Base-by-base conservation (phyloP, 1,284 basidiomycete genomes). In the Fomitopsis schrenkii region DNA sequence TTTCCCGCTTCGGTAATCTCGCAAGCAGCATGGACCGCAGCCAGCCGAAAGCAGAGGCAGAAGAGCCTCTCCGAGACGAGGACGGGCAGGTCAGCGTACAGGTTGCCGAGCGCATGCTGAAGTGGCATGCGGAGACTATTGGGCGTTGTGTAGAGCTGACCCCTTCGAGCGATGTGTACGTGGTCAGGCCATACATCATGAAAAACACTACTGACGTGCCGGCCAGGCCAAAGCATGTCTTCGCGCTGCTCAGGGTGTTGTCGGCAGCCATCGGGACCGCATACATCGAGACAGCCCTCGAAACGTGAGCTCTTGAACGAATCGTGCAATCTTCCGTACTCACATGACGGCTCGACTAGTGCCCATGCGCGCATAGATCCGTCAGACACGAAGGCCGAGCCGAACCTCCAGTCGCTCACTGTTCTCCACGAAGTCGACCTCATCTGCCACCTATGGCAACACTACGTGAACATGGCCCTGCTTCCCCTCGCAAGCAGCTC, bases 391-490 rank as follows among this genome's bases (percentile, higher is more conserved):
- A 94, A 91, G 71, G 67, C 80, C 15, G 94, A 97, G 72, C 95
- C 95, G 0, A 91, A 84, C 66, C 77, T 98, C n/a, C 82, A 88
- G 55, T 76, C 83, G 2, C 75, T 98, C 1, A 71, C 76, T 0
- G 83, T 93, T 19, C 79, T 99, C 61, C 85, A 83, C 64, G 81
- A 84, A 1, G 86, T 91, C n/a, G 95, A 97, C 74, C 84, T 97
- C 57, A 90, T 97, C 62, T 93, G 92, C 69, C 93, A 97, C 71
- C 83, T 99, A 3, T 98, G 96, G 96, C 97, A 99, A 74, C 92
- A 95, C 73, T 99, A 99, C 75, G 87, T 95, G 67, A 91, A 91
- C 53, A 93, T 94, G 17, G 97, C 96, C 0, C 76, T 99, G 7
- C 80, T 98, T 10, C 97, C 97, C 0, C 82, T 99, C 5, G 90